Evolutionary conservation across 192 early-diverging fungal genomes (phyloP), one percentile per base, ranked within the genome.

Genomic region (Obelidium mucronatum): DNA sequence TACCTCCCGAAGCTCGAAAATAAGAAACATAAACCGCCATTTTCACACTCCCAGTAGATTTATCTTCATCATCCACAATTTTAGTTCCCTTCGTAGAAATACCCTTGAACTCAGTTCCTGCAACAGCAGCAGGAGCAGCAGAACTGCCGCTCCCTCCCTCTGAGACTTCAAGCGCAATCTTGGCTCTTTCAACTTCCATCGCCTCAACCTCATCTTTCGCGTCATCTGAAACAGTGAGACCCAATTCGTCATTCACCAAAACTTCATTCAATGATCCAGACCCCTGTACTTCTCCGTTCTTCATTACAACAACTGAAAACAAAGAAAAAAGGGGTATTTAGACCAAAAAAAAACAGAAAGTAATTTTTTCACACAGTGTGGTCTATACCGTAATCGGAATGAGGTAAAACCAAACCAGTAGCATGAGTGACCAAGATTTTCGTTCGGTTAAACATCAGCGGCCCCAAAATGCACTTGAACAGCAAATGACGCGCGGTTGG

Each of bases 401-500:
- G 33, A 24, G 83, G 75, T 13, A 84, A 44, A 26, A 80, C 80
- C 33, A 85, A 58, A 35, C 65, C 53, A 34, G 72, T 74, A n/a
- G 80, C 83, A 79, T 97, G 95, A 2, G 95, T 94, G 2, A 94
- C 96, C 56, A 97, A 81, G n/a, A 97, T 81, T 8, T 90, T 81
- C 0, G 96, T 97, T 5, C 93, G 83, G 39, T 90, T 85, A 2
- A 75, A 62, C 88, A 97, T 89, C 66, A 95, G 83, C 6, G 91
- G 92, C 13, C 88, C 81, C 26, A 85, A 79, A 71, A 97, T 81
- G 67, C 94, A 95, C 53, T 90, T 79, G 22, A 89, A 86, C 39
- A 92, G 89, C 19, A 98, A 80, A 68, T 93, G 91, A 70, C 92
- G 92, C n/a, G 91, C 94, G 0, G 96, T 97, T 62, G 95, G 95